phyloP scores from a whole-genome alignment of 2,329 filamentous ascomycete species.

The Phoma herbarum region DNA sequence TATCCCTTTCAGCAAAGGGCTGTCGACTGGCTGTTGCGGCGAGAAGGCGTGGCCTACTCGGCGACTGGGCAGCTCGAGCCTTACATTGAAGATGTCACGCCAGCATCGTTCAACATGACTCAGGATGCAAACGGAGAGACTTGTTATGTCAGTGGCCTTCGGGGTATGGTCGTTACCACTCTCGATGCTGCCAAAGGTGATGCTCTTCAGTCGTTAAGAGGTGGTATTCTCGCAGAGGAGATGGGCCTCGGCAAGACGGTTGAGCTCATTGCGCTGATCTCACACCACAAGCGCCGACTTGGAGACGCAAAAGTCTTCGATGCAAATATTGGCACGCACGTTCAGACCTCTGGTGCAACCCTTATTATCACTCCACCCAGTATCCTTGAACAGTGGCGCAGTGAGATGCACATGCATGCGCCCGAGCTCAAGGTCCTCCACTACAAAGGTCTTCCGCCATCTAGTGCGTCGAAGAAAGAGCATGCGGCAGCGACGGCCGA shows the following conservation, averaged over 20 bases:
- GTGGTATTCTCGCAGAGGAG: slow-evolving; percentile 78
- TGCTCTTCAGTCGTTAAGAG: slow-evolving; percentile 53
- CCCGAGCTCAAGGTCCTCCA: slow-evolving; percentile 64
- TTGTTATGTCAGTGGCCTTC: slow-evolving; percentile 69
- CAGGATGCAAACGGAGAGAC: slow-evolving; percentile 58
- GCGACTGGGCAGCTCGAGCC: slow-evolving; percentile 26
- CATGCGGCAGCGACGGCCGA: slow-evolving; percentile 54
- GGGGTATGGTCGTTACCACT: slow-evolving; percentile 66
- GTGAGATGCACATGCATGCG: slow-evolving; percentile 66
- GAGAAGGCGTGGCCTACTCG: slow-evolving; percentile 68
- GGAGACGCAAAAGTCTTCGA: slow-evolving; percentile 45
- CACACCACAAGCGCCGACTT: slow-evolving; percentile 63
- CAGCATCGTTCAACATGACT: slow-evolving; percentile 57
- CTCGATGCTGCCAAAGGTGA: slow-evolving; percentile 54
- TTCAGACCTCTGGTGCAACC: slow-evolving; percentile 64
- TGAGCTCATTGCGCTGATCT: slow-evolving; percentile 76
- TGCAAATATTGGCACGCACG: slow-evolving; percentile 52
- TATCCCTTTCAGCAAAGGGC: slow-evolving; percentile 78
- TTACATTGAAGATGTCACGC: slow-evolving; percentile 29
- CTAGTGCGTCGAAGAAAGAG: slow-evolving; percentile 40
- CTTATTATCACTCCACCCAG: slow-evolving; percentile 70
- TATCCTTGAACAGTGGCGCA: slow-evolving; percentile 70
- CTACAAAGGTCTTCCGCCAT: slow-evolving; percentile 61
- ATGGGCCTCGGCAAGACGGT: slow-evolving; percentile 87
- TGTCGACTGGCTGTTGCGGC: slow-evolving; percentile 72